phyloP scores from a whole-genome alignment of 2,329 filamentous ascomycete genomes.

The Colletotrichum truncatum region DNA sequence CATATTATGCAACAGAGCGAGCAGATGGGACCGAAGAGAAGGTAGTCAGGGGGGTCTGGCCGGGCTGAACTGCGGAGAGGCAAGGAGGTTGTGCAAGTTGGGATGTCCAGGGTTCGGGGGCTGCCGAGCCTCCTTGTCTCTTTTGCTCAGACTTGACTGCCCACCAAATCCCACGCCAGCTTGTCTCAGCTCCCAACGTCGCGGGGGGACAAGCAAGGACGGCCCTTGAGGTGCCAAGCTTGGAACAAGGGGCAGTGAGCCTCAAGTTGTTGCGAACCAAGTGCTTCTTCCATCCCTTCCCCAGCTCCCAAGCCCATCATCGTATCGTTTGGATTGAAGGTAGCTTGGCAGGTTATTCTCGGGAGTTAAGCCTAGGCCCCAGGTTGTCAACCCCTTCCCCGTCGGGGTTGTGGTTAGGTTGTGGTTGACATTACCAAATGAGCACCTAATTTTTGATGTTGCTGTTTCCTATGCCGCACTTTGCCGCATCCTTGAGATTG shows the following conservation, averaged over 20 bases:
- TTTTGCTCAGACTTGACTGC: constrained; percentile 28
- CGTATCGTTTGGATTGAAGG: constrained; percentile 27
- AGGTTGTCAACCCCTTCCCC: background rate
- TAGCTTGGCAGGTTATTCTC: constrained; percentile 12
- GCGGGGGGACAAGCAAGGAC: constrained; percentile 22
- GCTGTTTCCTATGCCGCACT: background rate
- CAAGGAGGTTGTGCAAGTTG: constrained; percentile 17
- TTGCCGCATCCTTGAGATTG: constrained; percentile 3
- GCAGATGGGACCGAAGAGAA: constrained; percentile 25
- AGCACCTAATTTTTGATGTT: background rate
- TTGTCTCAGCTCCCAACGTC: constrained; percentile 30
- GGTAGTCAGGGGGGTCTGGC: constrained; percentile 10
- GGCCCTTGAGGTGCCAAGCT: constrained; percentile 9
- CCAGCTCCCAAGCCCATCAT: constrained; percentile 23
- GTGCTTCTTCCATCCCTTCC: constrained; percentile 27
- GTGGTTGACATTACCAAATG: background rate
- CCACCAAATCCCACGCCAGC: constrained; percentile 25
- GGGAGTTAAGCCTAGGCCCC: background rate
- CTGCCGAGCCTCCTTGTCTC: constrained; percentile 22
- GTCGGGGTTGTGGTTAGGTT: too few relatives aligned
- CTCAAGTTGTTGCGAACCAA: constrained; percentile 4
- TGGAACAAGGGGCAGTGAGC: constrained; percentile 12
- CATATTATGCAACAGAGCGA: constrained; percentile 29
- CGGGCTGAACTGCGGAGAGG: constrained; percentile 23
- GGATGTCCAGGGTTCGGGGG: constrained; percentile 30